Conservation (phyloP, 345 rosid genomes). For the Syzygium oleosum region DNA sequence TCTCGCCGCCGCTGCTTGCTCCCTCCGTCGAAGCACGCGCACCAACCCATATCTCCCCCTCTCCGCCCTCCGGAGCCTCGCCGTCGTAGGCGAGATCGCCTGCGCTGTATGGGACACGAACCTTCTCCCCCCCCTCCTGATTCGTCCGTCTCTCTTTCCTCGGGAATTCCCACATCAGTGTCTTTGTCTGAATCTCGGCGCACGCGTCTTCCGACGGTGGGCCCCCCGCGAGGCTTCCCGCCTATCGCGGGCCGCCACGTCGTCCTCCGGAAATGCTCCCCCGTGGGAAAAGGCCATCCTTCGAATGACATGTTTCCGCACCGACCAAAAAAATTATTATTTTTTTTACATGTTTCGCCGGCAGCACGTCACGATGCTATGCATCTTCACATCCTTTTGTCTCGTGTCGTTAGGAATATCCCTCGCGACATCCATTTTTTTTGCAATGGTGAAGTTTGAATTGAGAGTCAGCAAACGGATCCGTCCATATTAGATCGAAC, state of each 20-base stretch:
- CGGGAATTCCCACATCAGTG: too few relatives aligned
- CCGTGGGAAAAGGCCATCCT: too few relatives aligned
- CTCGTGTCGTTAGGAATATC: too few relatives aligned
- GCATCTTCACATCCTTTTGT: too few relatives aligned
- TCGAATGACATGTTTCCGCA: too few relatives aligned
- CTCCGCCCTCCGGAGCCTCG: not conserved
- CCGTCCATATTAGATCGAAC: too few relatives aligned
- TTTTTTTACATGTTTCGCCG: too few relatives aligned
- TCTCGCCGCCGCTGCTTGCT: slow-evolving; percentile 51
- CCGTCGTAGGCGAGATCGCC: not conserved
- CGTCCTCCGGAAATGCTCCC: not conserved
- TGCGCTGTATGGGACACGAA: not conserved
- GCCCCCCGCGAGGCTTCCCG: not conserved
- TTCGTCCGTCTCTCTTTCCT: not conserved
- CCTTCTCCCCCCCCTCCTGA: not conserved
- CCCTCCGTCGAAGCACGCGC: slow-evolving; percentile 64
- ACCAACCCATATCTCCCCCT: slow-evolving; percentile 41
- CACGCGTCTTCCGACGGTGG: not conserved
- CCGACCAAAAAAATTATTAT: too few relatives aligned
- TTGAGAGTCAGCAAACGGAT: too few relatives aligned
- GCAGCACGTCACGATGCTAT: too few relatives aligned
- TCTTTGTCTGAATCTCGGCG: not conserved
- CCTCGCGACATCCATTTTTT: too few relatives aligned
- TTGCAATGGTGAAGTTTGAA: too few relatives aligned
- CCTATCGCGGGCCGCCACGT: not conserved